Evolutionary conservation across 2,329 filamentous ascomycete genomes (phyloP).

Genomic region (Xylaria sp.): DNA sequence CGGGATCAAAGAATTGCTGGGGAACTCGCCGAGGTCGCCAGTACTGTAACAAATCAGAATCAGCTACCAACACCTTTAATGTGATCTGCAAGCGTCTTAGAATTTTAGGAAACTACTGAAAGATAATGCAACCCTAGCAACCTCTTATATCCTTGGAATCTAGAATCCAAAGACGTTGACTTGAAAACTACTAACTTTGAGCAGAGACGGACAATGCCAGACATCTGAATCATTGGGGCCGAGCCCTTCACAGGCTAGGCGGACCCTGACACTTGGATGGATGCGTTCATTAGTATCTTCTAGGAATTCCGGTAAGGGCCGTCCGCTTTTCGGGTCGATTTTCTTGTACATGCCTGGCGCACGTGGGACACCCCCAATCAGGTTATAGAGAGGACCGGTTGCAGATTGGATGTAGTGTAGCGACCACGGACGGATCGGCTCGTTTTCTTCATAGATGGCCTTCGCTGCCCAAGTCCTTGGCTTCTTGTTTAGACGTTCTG

Average conservation of each 20-base stretch:
- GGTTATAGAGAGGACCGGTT: constrained; percentile 54
- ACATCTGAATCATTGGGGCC: constrained; percentile 58
- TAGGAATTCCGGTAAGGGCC: constrained; percentile 53
- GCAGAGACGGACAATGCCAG: constrained; percentile 60
- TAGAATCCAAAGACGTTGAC: background rate
- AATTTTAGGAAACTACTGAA: background rate
- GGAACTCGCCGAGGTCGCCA: constrained; percentile 57
- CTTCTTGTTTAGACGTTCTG: constrained; percentile 14
- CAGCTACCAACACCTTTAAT: background rate
- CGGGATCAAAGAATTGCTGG: constrained; percentile 50
- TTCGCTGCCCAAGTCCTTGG: constrained; percentile 56
- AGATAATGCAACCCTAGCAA: background rate
- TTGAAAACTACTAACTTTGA: constrained; percentile 35
- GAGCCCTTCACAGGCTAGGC: constrained; percentile 61
- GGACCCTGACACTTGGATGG: constrained; percentile 64
- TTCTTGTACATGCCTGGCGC: constrained; percentile 61
- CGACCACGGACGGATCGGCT: constrained; percentile 61
- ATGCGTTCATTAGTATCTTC: constrained; percentile 65
- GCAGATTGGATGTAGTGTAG: constrained; percentile 57
- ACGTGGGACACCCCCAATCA: constrained; percentile 56
- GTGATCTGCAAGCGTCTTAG: background rate
- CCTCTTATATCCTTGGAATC: too few species aligned
- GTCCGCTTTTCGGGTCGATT: constrained; percentile 54
- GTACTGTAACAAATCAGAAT: constrained; percentile 33
- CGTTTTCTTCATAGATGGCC: constrained; percentile 59